These are phyloP conservation scores for Lactarius trivialis DNA, from an alignment of 768 basidiomycete genomes.

Conservation along the genomic window DNA sequence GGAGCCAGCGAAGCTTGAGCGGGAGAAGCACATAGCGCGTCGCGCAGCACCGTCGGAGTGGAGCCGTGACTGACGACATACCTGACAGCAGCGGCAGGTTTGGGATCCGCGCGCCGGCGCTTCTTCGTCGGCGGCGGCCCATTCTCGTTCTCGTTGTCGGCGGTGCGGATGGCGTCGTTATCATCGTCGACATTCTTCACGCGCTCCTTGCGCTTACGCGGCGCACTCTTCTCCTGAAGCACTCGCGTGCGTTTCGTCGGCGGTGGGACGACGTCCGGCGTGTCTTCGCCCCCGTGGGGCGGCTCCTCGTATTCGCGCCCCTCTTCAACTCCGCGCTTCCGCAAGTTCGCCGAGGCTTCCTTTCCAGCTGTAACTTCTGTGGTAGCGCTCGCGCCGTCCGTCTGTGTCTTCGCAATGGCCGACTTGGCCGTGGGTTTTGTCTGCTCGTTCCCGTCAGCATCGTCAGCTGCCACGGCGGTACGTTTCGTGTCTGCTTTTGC, in stretches of 20 bases:
- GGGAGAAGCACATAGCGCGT: not conserved
- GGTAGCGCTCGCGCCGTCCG: not conserved
- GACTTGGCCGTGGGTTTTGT: not conserved
- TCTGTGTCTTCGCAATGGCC: not conserved
- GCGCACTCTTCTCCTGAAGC: not conserved
- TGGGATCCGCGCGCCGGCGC: not conserved
- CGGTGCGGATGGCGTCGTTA: not conserved
- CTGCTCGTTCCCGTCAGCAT: not conserved
- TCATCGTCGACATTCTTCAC: not conserved
- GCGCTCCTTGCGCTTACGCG: slow-evolving; percentile 7
- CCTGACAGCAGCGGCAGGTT: not conserved
- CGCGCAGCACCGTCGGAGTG: not conserved
- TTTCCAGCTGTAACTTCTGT: not conserved
- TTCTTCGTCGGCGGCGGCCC: slow-evolving; percentile 3
- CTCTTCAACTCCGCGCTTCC: not conserved
- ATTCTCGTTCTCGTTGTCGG: not conserved
- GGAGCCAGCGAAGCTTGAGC: not conserved
- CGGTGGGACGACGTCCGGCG: not conserved
- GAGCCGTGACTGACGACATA: not conserved
- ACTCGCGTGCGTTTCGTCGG: not conserved
- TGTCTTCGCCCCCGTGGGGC: not conserved
- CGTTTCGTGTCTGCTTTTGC: not conserved
- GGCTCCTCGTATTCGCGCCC: not conserved
- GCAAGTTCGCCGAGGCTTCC: not conserved
- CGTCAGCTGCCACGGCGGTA: not conserved